Conservation (phyloP, 495 filamentous ascomycete genomes). For the Cryomyces minteri region DNA sequence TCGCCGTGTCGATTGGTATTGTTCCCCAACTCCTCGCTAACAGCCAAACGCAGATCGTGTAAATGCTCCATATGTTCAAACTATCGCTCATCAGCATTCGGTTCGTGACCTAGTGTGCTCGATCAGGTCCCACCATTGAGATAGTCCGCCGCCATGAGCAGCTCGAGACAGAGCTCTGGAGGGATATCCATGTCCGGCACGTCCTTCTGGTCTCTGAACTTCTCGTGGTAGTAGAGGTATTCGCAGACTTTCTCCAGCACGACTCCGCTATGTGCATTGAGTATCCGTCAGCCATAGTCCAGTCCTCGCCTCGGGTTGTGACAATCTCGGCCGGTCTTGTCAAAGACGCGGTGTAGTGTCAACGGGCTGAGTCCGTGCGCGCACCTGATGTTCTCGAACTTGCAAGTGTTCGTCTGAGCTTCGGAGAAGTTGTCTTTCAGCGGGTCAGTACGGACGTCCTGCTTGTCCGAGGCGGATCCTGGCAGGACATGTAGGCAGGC, state of each 20-base stretch:
- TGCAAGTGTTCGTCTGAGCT: conserved; percentile 42
- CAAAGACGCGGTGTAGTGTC: neutral
- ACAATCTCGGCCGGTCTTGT: too few species aligned
- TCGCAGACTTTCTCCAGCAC: conserved; percentile 83
- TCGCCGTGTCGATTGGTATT: neutral
- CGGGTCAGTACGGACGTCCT: neutral
- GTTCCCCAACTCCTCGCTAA: neutral
- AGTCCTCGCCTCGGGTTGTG: too few species aligned
- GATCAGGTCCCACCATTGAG: conserved; percentile 23
- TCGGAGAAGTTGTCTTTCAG: conserved; percentile 50
- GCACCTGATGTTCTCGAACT: conserved; percentile 56
- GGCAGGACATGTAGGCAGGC: neutral
- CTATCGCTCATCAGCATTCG: neutral
- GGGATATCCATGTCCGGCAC: conserved; percentile 85
- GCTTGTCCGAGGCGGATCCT: neutral
- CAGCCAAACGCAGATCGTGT: neutral
- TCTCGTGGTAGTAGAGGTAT: conserved; percentile 65
- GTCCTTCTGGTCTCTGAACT: conserved; percentile 52
- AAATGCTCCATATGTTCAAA: neutral
- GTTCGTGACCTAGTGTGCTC: neutral
- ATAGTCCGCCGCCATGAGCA: conserved; percentile 72
- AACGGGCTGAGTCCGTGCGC: conserved; percentile 8
- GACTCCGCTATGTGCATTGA: conserved; percentile 11
- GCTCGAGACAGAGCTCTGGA: conserved; percentile 55
- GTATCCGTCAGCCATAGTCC: conserved; percentile 4